phyloP scores from a whole-genome alignment of 129 eudicot genomes.

The Chrysanthemum makinoi region DNA sequence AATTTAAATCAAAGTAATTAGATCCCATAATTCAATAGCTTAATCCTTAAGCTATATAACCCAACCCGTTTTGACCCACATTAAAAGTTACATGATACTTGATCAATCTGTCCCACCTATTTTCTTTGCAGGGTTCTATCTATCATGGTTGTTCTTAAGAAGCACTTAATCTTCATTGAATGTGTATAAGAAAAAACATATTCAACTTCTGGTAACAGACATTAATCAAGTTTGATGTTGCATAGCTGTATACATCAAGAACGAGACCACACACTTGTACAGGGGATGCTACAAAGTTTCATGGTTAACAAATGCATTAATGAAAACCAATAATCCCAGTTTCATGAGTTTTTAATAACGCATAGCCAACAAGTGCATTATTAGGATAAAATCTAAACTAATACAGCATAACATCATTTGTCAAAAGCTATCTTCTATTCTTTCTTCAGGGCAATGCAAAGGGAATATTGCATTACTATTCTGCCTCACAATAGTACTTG shows the following conservation, averaged over 20 bases:
- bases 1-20: too few relatives aligned
- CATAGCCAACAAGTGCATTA: conserved; percentile 8
- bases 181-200: neutral
- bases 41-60: too few relatives aligned
- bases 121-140: too few relatives aligned
- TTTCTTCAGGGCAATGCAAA: conserved; percentile 36
- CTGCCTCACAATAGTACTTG: conserved; percentile 34
- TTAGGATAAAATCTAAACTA: neutral
- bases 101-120: too few relatives aligned
- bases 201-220: neutral
- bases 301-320: neutral
- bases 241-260: neutral
- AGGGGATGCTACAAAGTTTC: conserved; percentile 10
- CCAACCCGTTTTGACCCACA: too few relatives aligned
- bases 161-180: too few relatives aligned
- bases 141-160: too few relatives aligned
- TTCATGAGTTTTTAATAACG: neutral
- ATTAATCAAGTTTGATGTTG: neutral
- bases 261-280: neutral
- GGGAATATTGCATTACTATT: conserved; percentile 47
- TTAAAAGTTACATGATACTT: too few relatives aligned
- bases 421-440: conserved; percentile 27
- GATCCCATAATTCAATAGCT: too few relatives aligned
- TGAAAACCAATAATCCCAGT: neutral
- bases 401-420: conserved; percentile 12